Percentiles rank a stretch among this genome's conserved stretches.
Evolutionary conservation across 163 green algal genomes (phyloP).

Genomic region (Volvox carteri): DNA sequence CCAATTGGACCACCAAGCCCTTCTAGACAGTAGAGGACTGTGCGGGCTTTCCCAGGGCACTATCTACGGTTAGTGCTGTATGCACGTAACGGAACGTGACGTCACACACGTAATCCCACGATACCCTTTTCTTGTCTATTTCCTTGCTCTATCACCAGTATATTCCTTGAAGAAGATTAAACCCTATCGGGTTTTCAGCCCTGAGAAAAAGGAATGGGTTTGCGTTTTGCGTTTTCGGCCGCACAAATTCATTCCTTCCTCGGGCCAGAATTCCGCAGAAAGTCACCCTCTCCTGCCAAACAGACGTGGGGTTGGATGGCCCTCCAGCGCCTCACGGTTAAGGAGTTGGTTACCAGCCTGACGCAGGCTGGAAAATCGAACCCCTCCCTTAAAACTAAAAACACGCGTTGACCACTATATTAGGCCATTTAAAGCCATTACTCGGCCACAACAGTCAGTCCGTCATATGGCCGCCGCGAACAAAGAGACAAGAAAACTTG

Average conservation of each 20-base stretch:
- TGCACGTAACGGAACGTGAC: too few relatives aligned
- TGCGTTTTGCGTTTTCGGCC: neutral
- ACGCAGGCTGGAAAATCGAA: too few relatives aligned
- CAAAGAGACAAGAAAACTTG: neutral
- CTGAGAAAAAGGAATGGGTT: neutral
- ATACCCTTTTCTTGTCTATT: neutral
- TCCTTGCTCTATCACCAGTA: neutral
- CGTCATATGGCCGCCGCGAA: neutral
- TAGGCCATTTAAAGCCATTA: neutral
- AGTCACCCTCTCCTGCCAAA: too few relatives aligned
- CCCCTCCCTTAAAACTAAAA: too few relatives aligned
- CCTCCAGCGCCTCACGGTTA: too few relatives aligned
- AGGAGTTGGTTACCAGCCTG: too few relatives aligned
- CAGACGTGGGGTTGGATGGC: too few relatives aligned
- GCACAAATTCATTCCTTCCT: neutral
- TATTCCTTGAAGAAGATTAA: neutral
- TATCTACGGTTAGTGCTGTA: too few relatives aligned
- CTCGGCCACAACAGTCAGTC: neutral
- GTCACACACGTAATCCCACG: too few relatives aligned
- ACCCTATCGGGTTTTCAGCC: neutral
- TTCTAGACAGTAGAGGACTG: neutral
- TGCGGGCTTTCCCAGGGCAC: neutral
- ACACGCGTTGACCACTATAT: neutral
- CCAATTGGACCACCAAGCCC: neutral
- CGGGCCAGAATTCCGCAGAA: too few relatives aligned